A percentile compares a stretch with the other conserved stretches of the same genome.
phyloP scores from a whole-genome alignment of 2,329 filamentous ascomycete genomes.

The Neonectria magnoliae region DNA sequence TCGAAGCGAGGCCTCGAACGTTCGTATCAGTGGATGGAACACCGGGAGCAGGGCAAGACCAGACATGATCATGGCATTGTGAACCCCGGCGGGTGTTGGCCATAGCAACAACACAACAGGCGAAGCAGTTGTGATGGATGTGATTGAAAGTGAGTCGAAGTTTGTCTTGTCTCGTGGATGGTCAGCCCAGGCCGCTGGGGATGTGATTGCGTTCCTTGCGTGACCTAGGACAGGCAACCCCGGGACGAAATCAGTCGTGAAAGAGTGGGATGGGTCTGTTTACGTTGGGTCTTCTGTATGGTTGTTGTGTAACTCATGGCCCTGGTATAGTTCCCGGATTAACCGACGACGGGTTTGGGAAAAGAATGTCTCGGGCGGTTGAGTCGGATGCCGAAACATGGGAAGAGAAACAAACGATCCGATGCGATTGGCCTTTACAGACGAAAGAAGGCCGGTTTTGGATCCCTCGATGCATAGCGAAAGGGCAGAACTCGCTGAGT shows the following conservation, averaged over 20 bases:
- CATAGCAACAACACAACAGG: neutral
- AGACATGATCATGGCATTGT: neutral
- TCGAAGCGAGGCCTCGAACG: neutral
- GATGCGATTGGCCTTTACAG: slow-evolving; percentile 35
- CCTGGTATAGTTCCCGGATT: slow-evolving; percentile 18
- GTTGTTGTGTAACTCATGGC: slow-evolving; percentile 19
- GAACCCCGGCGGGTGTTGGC: neutral
- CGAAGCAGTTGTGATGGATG: neutral
- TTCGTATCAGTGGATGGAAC: neutral
- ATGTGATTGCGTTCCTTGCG: slow-evolving; percentile 5
- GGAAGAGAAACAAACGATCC: neutral
- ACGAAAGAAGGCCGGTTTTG: slow-evolving; percentile 25
- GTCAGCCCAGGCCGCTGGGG: neutral
- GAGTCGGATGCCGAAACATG: slow-evolving; percentile 31
- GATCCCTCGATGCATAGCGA: too few species aligned
- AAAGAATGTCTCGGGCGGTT: slow-evolving; percentile 39
- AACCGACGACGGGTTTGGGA: slow-evolving; percentile 17
- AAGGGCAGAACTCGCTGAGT: neutral
- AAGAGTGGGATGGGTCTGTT: neutral
- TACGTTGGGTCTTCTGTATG: neutral
- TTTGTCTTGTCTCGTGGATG: slow-evolving; percentile 4
- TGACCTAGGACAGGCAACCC: slow-evolving; percentile 2
- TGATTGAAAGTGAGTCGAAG: slow-evolving; percentile 4
- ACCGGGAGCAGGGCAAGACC: neutral
- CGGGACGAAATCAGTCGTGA: neutral